These are phyloP conservation scores for Rhodotorula graminis DNA, from an alignment of 768 basidiomycete species.

Conservation along the genomic window DNA sequence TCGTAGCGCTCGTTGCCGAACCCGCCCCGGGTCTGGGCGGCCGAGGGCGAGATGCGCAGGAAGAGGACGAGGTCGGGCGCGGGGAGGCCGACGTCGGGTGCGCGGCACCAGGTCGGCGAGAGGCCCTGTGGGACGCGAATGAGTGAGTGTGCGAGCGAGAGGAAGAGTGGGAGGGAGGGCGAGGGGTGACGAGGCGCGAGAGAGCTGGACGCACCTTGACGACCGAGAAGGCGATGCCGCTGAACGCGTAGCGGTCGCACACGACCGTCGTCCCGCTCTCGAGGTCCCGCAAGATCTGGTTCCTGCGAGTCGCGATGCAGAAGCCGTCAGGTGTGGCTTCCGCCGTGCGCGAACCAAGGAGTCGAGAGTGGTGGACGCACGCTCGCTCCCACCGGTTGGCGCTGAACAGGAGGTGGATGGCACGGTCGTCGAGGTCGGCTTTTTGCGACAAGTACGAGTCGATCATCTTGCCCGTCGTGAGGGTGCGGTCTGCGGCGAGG, in stretches of 20 bases:
- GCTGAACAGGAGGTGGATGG: slow-evolving; percentile 88
- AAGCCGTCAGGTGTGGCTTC: too few relatives aligned
- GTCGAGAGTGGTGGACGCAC: too few relatives aligned
- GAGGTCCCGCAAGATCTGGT: slow-evolving; percentile 61
- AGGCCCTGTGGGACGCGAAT: slow-evolving; percentile 50
- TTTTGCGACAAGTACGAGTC: slow-evolving; percentile 80
- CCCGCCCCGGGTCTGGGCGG: slow-evolving; percentile 56
- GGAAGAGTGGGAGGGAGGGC: neutral
- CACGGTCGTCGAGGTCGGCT: slow-evolving; percentile 82
- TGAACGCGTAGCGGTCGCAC: slow-evolving; percentile 94
- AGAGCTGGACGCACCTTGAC: slow-evolving; percentile 48
- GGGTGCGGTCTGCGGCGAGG: slow-evolving; percentile 70
- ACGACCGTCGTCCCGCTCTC: slow-evolving; percentile 65
- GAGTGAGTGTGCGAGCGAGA: too few relatives aligned
- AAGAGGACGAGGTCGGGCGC: slow-evolving; percentile 83
- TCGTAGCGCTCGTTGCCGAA: slow-evolving; percentile 49
- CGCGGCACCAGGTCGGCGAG: slow-evolving; percentile 73
- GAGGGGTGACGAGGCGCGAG: neutral
- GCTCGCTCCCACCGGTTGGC: slow-evolving; percentile 96
- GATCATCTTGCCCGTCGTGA: slow-evolving; percentile 85
- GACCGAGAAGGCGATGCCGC: slow-evolving; percentile 76
- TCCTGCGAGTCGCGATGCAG: slow-evolving; percentile 49
- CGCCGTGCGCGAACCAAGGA: too few relatives aligned
- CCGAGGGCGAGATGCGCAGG: slow-evolving; percentile 70
- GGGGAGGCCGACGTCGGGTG: slow-evolving; percentile 81